Evolutionary conservation across 2,329 filamentous ascomycete species (phyloP).

Genomic region (Cucurbitaria berberidis): DNA sequence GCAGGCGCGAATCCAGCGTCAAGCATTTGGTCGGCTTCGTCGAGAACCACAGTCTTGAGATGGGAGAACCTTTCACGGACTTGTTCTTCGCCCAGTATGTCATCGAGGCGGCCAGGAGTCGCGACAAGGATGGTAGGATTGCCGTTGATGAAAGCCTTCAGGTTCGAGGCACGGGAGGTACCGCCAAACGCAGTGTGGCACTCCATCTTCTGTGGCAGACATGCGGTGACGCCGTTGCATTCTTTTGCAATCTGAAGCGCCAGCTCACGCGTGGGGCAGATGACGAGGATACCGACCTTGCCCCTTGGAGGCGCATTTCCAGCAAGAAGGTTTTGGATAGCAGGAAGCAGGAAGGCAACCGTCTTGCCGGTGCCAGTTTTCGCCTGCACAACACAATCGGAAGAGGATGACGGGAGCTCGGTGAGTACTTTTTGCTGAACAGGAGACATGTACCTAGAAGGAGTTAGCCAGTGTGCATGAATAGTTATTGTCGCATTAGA

Average conservation of each 20-base stretch:
- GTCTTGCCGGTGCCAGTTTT: conserved; percentile 61
- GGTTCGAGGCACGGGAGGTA: conserved; percentile 40
- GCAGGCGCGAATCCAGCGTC: conserved; percentile 61
- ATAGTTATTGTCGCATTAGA: neutral
- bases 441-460: conserved; percentile 55
- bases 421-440: conserved; percentile 62
- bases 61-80: conserved; percentile 55
- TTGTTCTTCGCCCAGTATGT: conserved; percentile 53
- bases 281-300: conserved; percentile 54
- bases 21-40: conserved; percentile 55
- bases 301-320: conserved; percentile 41
- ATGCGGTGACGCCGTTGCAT: conserved; percentile 52
- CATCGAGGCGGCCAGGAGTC: conserved; percentile 56
- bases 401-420: conserved; percentile 56
- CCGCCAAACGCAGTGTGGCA: conserved; percentile 56
- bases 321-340: conserved; percentile 54
- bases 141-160: conserved; percentile 44
- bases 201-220: conserved; percentile 47
- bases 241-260: conserved; percentile 59
- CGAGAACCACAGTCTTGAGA: conserved; percentile 54
- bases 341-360: conserved; percentile 56
- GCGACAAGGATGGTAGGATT: conserved; percentile 54
- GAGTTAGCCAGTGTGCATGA: conserved; percentile 10
- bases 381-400: conserved; percentile 62
- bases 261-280: conserved; percentile 58